Evolutionary conservation across 2,329 filamentous ascomycete species (phyloP).

Genomic region (Cercospora janseana): DNA sequence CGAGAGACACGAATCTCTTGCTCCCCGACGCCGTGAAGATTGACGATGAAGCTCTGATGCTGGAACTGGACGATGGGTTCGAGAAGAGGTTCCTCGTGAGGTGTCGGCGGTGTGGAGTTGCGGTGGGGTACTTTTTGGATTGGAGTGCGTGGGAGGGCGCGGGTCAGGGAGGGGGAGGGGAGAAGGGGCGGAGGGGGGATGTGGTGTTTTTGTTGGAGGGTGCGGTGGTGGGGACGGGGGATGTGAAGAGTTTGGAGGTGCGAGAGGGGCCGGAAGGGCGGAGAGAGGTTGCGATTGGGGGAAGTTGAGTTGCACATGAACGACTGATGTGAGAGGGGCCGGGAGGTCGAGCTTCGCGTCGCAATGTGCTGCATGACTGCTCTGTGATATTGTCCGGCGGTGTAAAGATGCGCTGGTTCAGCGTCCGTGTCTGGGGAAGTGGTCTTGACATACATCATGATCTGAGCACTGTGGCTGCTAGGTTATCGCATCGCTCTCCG

Average conservation of each 20-base stretch:
- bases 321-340: neutral
- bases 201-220: constrained; percentile 62
- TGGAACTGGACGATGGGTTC: constrained; percentile 56
- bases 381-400: too few species aligned
- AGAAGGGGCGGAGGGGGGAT: constrained; percentile 45
- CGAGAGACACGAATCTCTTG: constrained; percentile 25
- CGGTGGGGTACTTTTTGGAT: constrained; percentile 63
- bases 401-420: too few species aligned
- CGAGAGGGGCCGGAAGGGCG: constrained; percentile 4
- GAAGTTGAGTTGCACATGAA: neutral
- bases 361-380: neutral
- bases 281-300: neutral
- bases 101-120: constrained; percentile 61
- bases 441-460: too few species aligned
- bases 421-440: too few species aligned
- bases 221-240: constrained; percentile 57
- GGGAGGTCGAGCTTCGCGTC: neutral
- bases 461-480: too few species aligned
- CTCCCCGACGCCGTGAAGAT: constrained; percentile 15
- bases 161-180: constrained; percentile 30
- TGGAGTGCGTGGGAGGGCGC: constrained; percentile 48
- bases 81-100: constrained; percentile 62
- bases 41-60: constrained; percentile 23
- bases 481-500: too few species aligned
- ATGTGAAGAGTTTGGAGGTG: constrained; percentile 46